Conservation (phyloP, 495 filamentous ascomycete genomes). For the Parmelia sp. region DNA sequence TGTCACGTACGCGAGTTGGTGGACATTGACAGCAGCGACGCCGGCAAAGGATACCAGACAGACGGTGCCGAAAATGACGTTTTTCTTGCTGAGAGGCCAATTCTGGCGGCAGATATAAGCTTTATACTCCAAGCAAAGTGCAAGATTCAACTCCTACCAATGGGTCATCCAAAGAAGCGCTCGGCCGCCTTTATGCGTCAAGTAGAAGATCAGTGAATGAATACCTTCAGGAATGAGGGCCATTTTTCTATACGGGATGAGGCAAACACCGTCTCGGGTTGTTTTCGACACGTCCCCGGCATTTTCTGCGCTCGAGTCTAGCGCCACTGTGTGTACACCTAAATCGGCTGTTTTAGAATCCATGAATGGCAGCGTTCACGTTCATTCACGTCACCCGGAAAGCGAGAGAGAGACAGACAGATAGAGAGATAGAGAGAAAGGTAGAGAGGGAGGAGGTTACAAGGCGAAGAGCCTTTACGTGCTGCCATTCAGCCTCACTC, state of each 20-base stretch:
- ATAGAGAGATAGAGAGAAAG: too few species aligned
- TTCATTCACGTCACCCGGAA: neutral
- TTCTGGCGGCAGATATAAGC: neutral
- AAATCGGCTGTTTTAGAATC: neutral
- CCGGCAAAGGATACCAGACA: constrained; percentile 34
- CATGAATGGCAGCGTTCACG: neutral
- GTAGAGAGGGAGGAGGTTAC: neutral
- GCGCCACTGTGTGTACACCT: neutral
- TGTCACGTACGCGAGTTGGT: constrained; percentile 29
- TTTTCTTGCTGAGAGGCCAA: constrained; percentile 10
- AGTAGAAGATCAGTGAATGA: neutral
- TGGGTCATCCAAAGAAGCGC: neutral
- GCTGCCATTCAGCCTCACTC: neutral
- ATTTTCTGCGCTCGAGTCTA: neutral
- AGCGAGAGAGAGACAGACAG: neutral
- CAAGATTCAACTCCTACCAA: neutral
- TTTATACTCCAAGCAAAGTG: neutral
- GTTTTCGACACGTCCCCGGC: neutral
- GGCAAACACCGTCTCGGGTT: neutral
- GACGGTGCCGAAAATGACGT: constrained; percentile 28
- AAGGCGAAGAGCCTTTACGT: neutral
- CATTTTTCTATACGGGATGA: neutral
- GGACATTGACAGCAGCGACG: constrained; percentile 32
- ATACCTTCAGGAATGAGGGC: neutral
- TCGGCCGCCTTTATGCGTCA: neutral